Evolutionary conservation across 306 rosid species (phyloP), one percentile per base, ranked within the genome.

Genomic region (Sicyos edulis): DNA sequence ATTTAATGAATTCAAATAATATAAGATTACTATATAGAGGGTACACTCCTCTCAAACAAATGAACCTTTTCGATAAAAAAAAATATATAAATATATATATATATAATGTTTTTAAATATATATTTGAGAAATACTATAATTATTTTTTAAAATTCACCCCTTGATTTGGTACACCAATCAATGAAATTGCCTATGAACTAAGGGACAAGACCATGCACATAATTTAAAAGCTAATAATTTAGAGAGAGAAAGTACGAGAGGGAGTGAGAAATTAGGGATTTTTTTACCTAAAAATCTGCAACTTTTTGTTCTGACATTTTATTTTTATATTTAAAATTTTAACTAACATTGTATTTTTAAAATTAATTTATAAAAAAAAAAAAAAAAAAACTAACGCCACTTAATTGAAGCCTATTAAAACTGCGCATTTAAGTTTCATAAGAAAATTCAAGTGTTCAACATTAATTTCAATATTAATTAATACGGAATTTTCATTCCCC

Each of bases 141-240:
- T 17, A 7, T 6, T 57, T 57, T 3, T 57, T 57, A 6, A 57
- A 57, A 57, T 57, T 10, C 58, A 54, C 22, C 10, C 58, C 6
- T 22, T 12, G 54, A 65, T 65, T 65, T 10, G 71, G 71, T 65
- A 65, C 71, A 65, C 34, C 71, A 65, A 65, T 37, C 71, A 12
- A 65, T 21, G 71, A 19, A 5, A 6, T 44, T 44, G 71, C 17
- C 71, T 2, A 65, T 12, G 34, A 1, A 44, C 17, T 5, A 44
- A 42, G 71, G 54, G 54, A 65, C 54, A 65, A 44, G n/a, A n/a
- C 71, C 71, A 44, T 65, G 71, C 71, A 65, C 24, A 44, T 1
- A 65, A 40, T n/a, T 65, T 63, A 55, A 55, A 55, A 55, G 9
- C 40, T 58, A 1, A 22, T 17, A 2, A 24, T 57, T 20, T 3